Evolutionary conservation across 805 yeast species (phyloP), one percentile per base, ranked within the genome.

Genomic region (Lipomyces spencermartinsiae): DNA sequence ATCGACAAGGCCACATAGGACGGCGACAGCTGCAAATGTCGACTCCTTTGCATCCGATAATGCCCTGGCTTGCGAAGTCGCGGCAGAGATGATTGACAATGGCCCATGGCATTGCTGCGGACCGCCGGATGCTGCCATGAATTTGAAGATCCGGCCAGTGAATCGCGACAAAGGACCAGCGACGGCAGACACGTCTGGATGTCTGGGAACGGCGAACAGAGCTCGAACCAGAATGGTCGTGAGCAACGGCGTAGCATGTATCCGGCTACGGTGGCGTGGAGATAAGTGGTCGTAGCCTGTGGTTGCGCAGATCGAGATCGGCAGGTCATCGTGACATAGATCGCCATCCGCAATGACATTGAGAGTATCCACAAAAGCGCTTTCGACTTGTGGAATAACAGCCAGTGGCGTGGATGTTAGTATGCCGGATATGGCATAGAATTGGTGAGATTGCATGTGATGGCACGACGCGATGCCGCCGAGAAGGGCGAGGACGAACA

Each of bases 361-460:
- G 8, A 67, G 29, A 31, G 53, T 8, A 19, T 51, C 55, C 22
- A 63, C 65, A 56, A 60, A 63, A 4, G 63, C 66, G 16, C 35
- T 7, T 55, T 67, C 64, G 25, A 37, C n/a, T 19, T 55, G 55
- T 3, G 49, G 57, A 46, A 67, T 19, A 37, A 46, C 46, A 2
- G 49, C 59, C 4, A 55, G 29, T 8, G 64, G 63, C 2, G 62
- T 22, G 3, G 58, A 59, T 9, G 67, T 19, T 46, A 63, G 46
- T 12, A 67, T 9, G 16, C 70, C 70, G 25, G 70, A 31, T 9
- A 67, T n/a, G 16, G 67, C 70, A 19, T 34, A 57, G 7, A 67
- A 25, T 29, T 46, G 29, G 4, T 64, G 59, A 12, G 29, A 35
- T 9, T 58, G 61, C 33, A 55, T 56, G 12, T 58, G 8, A 1